These are phyloP conservation scores for Leishmania turanica DNA, from an alignment of 208 protist genomes.

Conservation along the genomic window DNA sequence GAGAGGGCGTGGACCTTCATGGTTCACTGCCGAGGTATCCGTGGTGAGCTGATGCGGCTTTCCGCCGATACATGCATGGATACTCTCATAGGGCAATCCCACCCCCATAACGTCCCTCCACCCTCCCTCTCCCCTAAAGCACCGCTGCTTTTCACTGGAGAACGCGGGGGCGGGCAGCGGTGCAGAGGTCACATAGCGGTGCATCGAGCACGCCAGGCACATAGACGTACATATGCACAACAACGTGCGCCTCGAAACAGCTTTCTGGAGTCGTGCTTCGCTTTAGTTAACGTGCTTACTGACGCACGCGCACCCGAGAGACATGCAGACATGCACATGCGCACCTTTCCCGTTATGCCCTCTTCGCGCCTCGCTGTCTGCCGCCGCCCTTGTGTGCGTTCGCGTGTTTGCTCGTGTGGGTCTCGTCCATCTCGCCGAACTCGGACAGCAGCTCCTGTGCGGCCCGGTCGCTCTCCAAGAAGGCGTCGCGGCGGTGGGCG, in stretches of 20 bases:
- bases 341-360: background rate
- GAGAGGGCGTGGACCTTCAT: background rate
- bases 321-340: conserved; percentile 1
- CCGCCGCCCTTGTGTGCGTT: conserved; percentile 2
- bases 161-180: background rate
- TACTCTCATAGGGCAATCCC: background rate
- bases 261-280: background rate
- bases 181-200: background rate
- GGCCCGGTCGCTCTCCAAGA: conserved; percentile 35
- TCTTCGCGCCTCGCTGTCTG: conserved; percentile 3
- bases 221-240: background rate
- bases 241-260: background rate
- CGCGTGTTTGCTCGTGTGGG: conserved; percentile 14
- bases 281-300: background rate
- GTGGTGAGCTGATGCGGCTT: background rate
- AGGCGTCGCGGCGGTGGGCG: conserved; percentile 37
- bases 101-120: background rate
- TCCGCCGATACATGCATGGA: background rate
- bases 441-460: conserved; percentile 62
- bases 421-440: conserved; percentile 41
- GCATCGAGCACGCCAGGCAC: background rate
- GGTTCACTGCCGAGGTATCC: background rate
- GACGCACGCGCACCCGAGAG: background rate
- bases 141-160: background rate
- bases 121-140: background rate